A percentile compares a stretch with the other conserved stretches of the same genome.
Conservation (phyloP, 257 asterid species). For the Leptodermis oblonga region DNA sequence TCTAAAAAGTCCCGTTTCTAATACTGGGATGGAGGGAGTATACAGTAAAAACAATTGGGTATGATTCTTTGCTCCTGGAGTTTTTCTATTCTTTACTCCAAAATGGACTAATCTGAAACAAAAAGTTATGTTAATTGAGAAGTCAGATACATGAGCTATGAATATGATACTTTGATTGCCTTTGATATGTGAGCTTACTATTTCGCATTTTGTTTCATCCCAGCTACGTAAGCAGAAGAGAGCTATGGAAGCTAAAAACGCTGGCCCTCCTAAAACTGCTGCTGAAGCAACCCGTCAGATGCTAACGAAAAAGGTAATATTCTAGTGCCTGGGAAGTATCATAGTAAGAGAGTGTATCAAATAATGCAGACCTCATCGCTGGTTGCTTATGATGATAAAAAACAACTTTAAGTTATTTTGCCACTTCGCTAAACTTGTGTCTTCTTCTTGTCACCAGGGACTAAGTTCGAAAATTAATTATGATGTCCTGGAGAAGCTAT, state of each 20-base stretch:
- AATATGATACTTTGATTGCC: slow-evolving; percentile 13
- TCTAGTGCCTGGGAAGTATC: neutral
- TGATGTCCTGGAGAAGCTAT: slow-evolving; percentile 17
- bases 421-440: neutral
- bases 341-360: neutral
- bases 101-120: neutral
- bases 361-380: neutral
- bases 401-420: neutral
- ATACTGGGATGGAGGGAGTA: too few relatives aligned
- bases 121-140: neutral
- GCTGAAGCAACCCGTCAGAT: slow-evolving; percentile 54
- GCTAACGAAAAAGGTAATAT: slow-evolving; percentile 54
- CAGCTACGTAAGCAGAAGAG: slow-evolving; percentile 75
- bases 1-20: too few relatives aligned
- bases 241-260: slow-evolving; percentile 51
- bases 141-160: neutral
- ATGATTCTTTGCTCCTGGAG: neutral
- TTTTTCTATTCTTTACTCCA: neutral
- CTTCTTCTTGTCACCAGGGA: slow-evolving; percentile 9
- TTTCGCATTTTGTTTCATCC: slow-evolving; percentile 4
- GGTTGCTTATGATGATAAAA: neutral
- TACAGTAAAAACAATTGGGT: too few relatives aligned
- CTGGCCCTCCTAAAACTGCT: slow-evolving; percentile 56
- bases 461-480: slow-evolving; percentile 15
- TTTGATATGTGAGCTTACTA: slow-evolving; percentile 11